A percentile compares a stretch with the other conserved stretches of the same genome.
Evolutionary conservation across 495 filamentous ascomycete species (phyloP).

Genomic region (Talaromyces ruber): DNA sequence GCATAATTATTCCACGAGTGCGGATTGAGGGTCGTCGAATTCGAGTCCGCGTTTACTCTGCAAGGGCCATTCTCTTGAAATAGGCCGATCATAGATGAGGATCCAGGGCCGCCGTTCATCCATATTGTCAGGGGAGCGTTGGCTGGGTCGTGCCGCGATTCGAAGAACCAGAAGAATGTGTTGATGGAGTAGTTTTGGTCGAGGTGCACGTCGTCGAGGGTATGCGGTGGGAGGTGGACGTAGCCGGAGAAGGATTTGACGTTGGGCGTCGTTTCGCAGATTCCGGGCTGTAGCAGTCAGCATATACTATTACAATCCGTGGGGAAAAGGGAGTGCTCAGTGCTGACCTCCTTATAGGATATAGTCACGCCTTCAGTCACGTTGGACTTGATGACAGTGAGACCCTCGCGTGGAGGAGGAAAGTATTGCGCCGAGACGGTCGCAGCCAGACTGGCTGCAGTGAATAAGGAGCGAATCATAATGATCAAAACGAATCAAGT

Average conservation of each 20-base stretch:
- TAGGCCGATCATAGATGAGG: slow-evolving; percentile 51
- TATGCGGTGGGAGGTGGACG: slow-evolving; percentile 31
- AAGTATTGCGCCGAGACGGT: slow-evolving; percentile 38
- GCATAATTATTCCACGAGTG: slow-evolving; percentile 56
- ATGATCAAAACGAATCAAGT: neutral
- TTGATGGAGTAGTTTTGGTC: slow-evolving; percentile 31
- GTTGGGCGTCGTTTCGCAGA: slow-evolving; percentile 44
- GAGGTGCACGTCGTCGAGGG: slow-evolving; percentile 24
- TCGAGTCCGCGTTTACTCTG: slow-evolving; percentile 40
- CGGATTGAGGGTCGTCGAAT: slow-evolving; percentile 41
- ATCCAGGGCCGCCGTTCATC: slow-evolving; percentile 52
- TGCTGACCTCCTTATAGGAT: slow-evolving; percentile 57
- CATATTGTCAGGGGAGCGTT: slow-evolving; percentile 45
- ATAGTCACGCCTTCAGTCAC: slow-evolving; percentile 51
- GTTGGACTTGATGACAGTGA: slow-evolving; percentile 48
- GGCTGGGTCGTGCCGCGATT: slow-evolving; percentile 36
- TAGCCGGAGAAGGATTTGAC: slow-evolving; percentile 38
- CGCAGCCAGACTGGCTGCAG: slow-evolving; percentile 11
- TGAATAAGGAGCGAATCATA: neutral
- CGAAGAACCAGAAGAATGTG: slow-evolving; percentile 46
- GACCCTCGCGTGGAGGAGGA: slow-evolving; percentile 44
- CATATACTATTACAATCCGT: neutral
- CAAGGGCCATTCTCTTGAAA: slow-evolving; percentile 60
- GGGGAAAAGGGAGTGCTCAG: neutral
- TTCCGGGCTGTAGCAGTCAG: slow-evolving; percentile 27